These are phyloP conservation scores for Monosporascus sp. DNA, from an alignment of 2,329 filamentous ascomycete genomes.

Conservation along the genomic window DNA sequence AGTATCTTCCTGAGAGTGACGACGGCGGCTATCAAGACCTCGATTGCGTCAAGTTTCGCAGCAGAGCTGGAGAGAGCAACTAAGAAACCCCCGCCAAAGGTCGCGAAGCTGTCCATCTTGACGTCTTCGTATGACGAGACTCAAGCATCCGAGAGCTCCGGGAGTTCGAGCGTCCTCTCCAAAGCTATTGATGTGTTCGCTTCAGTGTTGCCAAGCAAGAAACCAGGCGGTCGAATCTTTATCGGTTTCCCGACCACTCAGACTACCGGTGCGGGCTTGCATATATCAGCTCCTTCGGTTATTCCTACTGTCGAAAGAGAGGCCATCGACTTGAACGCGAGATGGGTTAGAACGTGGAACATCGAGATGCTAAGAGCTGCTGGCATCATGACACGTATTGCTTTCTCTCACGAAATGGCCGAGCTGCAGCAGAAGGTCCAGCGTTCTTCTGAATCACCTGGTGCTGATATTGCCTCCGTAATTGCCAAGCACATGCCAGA, in stretches of 20 bases:
- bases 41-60: constrained; percentile 65
- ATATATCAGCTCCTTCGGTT: constrained; percentile 91
- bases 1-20: constrained; percentile 87
- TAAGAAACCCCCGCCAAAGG: constrained; percentile 91
- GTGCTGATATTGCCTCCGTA: constrained; percentile 53
- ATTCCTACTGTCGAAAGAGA: constrained; percentile 97
- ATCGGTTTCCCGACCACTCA: constrained; percentile 98
- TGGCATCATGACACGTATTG: constrained; percentile 82
- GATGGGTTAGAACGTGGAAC: constrained; percentile 94
- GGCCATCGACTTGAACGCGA: constrained; percentile 91
- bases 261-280: constrained; percentile 88
- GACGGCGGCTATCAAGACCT: constrained; percentile 75
- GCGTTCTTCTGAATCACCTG: constrained; percentile 35
- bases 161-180: constrained; percentile 37
- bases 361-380: constrained; percentile 86
- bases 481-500: constrained; percentile 67
- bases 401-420: constrained; percentile 82
- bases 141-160: constrained; percentile 55
- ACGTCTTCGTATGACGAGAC: constrained; percentile 87
- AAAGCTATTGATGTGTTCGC: constrained; percentile 76
- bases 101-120: constrained; percentile 77
- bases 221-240: constrained; percentile 78
- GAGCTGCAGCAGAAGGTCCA: constrained; percentile 61
- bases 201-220: constrained; percentile 82
- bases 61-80: constrained; percentile 90